These are phyloP conservation scores for Sanghuangporus baumii DNA, from an alignment of 1,284 basidiomycete genomes.

Conservation along the genomic window DNA sequence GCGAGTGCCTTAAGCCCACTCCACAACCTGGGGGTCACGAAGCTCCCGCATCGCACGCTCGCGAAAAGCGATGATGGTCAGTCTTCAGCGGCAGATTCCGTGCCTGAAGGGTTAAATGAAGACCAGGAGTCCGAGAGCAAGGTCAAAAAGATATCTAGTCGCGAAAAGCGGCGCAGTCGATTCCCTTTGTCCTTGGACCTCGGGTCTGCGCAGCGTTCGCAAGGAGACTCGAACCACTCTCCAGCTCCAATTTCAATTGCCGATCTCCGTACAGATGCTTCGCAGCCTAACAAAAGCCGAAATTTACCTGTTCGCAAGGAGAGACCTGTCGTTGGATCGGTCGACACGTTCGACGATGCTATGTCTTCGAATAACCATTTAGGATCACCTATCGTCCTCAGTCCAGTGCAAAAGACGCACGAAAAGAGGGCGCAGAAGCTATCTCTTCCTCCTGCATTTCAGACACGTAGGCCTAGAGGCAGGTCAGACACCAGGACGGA, in stretches of 20 bases:
- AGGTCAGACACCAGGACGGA: constrained; percentile 7
- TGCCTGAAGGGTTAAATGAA: constrained; percentile 33
- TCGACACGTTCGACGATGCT: background rate
- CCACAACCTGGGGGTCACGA: constrained; percentile 34
- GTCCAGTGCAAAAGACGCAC: background rate
- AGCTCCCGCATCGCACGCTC: constrained; percentile 25
- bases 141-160: constrained; percentile 22
- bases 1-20: constrained; percentile 37
- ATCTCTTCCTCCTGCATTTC: constrained; percentile 10
- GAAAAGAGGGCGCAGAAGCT: background rate
- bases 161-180: constrained; percentile 6
- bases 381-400: background rate
- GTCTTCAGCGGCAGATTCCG: constrained; percentile 41
- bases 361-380: background rate
- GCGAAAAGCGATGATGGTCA: constrained; percentile 42
- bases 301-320: background rate
- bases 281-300: constrained; percentile 1
- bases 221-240: background rate
- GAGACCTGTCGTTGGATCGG: background rate
- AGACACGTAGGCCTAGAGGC: background rate
- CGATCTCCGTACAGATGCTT: constrained; percentile 13
- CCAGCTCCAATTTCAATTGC: constrained; percentile 7
- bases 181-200: constrained; percentile 16
- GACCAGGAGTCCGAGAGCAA: constrained; percentile 25
- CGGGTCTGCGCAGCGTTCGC: constrained; percentile 1